A percentile compares a stretch with the other conserved stretches of the same genome.
These are phyloP conservation scores for Penicillium canariense DNA, from an alignment of 495 filamentous ascomycete genomes.

Conservation along the genomic window DNA sequence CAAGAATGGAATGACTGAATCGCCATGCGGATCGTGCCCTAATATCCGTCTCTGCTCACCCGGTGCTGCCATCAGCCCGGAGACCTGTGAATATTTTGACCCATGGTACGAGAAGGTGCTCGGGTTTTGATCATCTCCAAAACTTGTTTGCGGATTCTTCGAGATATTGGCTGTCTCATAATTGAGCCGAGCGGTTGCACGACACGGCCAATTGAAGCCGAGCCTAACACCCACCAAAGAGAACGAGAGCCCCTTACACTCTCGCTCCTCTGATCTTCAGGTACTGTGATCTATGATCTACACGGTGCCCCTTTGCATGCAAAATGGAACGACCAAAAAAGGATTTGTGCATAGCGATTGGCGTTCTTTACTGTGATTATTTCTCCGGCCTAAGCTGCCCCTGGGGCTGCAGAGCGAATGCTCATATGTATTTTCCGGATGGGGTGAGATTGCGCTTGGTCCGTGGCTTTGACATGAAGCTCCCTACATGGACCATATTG, in stretches of 20 bases:
- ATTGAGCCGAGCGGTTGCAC: neutral
- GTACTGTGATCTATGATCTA: neutral
- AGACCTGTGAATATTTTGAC: constrained; percentile 86
- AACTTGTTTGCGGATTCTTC: neutral
- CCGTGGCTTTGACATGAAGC: neutral
- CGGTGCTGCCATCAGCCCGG: constrained; percentile 82
- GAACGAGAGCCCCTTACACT: neutral
- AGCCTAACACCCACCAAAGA: neutral
- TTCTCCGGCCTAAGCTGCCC: neutral
- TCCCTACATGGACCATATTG: neutral
- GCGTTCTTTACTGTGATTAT: neutral
- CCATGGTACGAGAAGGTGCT: constrained; percentile 63
- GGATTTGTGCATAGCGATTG: constrained; percentile 4
- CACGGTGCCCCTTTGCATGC: neutral
- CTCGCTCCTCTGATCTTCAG: neutral
- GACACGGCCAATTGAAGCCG: neutral
- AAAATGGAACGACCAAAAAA: constrained; percentile 1
- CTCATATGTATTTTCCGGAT: neutral
- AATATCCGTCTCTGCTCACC: constrained; percentile 92
- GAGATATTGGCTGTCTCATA: neutral
- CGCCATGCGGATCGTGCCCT: constrained; percentile 87
- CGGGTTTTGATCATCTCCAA: constrained; percentile 27
- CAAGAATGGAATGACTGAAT: constrained; percentile 75
- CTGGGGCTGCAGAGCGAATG: neutral
- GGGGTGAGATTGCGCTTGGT: neutral